Evolutionary conservation across 139 green algal species (phyloP), one percentile per base, ranked within the genome.

Genomic region (Astrephomene gubernaculifera): DNA sequence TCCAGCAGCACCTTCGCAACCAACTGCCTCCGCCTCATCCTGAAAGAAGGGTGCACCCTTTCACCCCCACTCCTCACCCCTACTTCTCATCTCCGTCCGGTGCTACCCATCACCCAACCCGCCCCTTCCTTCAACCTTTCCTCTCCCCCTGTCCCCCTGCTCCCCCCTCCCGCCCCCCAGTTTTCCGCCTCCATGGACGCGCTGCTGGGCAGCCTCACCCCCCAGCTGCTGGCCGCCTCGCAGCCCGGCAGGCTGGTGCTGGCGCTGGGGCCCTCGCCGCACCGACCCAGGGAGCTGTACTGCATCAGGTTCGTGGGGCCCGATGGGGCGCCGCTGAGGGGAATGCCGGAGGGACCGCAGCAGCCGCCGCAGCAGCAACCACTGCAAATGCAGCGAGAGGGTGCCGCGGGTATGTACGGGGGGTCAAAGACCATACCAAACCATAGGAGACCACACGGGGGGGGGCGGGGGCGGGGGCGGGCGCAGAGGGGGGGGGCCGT

Each of bases 281-380:
- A 57, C 35, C 43, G 79, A 8, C 79, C 79, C 5, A 65, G 79
- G 25, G 79, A 86, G 79, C 29, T 86, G 14, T 76, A 78, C 64
- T 29, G 5, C 44, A 39, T 85, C 45, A 69, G 64, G 29, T 83
- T 83, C 39, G 14, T 0, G 27, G 57, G 75, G 0, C 57, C 57
- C 36, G 75, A 82, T 41, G 75, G 54, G 22, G 25, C 2, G 73
- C 73, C 52, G 52, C 49, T 69, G 45, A 21, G 49, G 12, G 49
- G 49, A 25, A 25, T 17, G 49, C 17, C 17, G 49, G 12, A 12
- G 49, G 12, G 17, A 57, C 49, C 12, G 49, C 49, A 57, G n/a
- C n/a, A n/a, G n/a, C n/a, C n/a, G n/a, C n/a, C n/a, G n/a, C n/a
- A n/a, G n/a, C n/a, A n/a, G n/a, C n/a, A n/a, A n/a, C n/a, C n/a